A percentile compares a stretch with the other conserved stretches of the same genome.
These are phyloP conservation scores for Eimeria sp. DNA, from an alignment of 169 alveolate genomes.

Conservation along the genomic window DNA sequence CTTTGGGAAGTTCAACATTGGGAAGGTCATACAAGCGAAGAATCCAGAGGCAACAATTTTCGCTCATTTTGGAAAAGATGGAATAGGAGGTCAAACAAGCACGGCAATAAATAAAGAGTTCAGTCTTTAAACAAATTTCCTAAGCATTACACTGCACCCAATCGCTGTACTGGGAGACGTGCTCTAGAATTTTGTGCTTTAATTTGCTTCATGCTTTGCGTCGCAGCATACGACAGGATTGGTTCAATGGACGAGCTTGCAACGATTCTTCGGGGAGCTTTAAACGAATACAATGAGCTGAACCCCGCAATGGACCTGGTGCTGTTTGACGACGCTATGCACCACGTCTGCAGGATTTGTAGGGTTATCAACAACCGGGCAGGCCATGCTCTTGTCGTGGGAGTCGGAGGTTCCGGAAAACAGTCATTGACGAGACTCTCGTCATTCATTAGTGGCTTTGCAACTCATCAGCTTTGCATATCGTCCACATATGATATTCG, in stretches of 20 bases:
- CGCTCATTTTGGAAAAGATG: slow-evolving; percentile 92
- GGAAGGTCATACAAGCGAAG: slow-evolving; percentile 91
- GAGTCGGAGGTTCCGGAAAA: slow-evolving; percentile 98
- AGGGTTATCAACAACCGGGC: slow-evolving; percentile 96
- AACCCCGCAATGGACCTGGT: slow-evolving; percentile 97
- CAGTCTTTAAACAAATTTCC: background rate
- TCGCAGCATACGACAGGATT: slow-evolving; percentile 94
- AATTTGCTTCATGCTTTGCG: background rate
- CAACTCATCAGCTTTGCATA: slow-evolving; percentile 90
- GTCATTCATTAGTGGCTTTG: slow-evolving; percentile 94
- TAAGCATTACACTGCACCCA: background rate
- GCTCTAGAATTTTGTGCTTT: background rate
- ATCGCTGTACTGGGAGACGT: background rate
- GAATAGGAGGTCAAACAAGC: slow-evolving; percentile 87
- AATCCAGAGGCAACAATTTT: slow-evolving; percentile 95
- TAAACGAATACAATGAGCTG: slow-evolving; percentile 96
- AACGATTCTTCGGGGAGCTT: slow-evolving; percentile 93
- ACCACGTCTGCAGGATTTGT: slow-evolving; percentile 96
- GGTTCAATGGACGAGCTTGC: slow-evolving; percentile 90
- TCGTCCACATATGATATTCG: slow-evolving; percentile 94
- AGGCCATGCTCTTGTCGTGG: slow-evolving; percentile 97
- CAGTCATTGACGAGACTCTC: slow-evolving; percentile 96
- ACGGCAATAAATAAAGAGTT: background rate
- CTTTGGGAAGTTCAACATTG: slow-evolving; percentile 95
- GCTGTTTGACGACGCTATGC: slow-evolving; percentile 98